phyloP scores from a whole-genome alignment of 1,139 yeast genomes.

The Hansenula sp. region DNA sequence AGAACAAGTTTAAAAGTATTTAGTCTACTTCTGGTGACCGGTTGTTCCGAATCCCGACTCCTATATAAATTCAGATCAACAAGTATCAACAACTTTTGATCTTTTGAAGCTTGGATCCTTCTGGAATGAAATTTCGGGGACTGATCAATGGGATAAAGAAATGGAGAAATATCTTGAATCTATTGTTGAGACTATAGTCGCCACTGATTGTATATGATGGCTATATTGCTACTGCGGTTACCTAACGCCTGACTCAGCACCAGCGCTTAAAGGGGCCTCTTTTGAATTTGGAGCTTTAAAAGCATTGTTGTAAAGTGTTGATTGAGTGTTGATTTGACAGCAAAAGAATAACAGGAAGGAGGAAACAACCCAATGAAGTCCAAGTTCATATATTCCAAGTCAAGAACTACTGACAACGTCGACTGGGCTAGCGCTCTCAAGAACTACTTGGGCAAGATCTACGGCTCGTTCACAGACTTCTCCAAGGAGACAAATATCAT shows the following conservation, averaged over 20 bases:
- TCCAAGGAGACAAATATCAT: slow-evolving; percentile 52
- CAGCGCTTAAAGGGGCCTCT: background rate
- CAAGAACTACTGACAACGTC: slow-evolving; percentile 54
- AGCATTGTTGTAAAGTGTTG: background rate
- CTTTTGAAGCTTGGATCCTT: too few relatives aligned
- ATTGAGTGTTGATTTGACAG: background rate
- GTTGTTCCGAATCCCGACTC: background rate
- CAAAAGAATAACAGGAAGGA: background rate
- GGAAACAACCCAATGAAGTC: slow-evolving; percentile 14
- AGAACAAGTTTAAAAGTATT: too few relatives aligned
- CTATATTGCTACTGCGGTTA: too few relatives aligned
- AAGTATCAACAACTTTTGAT: background rate
- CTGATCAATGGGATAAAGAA: background rate
- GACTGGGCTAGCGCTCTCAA: slow-evolving; percentile 68
- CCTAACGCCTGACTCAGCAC: too few relatives aligned
- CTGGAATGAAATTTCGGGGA: too few relatives aligned
- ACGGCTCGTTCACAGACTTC: slow-evolving; percentile 61
- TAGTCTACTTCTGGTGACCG: background rate
- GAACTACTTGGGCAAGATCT: slow-evolving; percentile 54
- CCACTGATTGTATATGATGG: too few relatives aligned
- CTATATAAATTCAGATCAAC: background rate
- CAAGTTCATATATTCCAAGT: slow-evolving; percentile 19
- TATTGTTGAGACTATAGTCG: too few relatives aligned
- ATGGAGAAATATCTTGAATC: too few relatives aligned
- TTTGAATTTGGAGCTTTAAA: background rate